These are phyloP conservation scores for Pulveroboletus frians DNA, from an alignment of 768 basidiomycete species.

Conservation along the genomic window DNA sequence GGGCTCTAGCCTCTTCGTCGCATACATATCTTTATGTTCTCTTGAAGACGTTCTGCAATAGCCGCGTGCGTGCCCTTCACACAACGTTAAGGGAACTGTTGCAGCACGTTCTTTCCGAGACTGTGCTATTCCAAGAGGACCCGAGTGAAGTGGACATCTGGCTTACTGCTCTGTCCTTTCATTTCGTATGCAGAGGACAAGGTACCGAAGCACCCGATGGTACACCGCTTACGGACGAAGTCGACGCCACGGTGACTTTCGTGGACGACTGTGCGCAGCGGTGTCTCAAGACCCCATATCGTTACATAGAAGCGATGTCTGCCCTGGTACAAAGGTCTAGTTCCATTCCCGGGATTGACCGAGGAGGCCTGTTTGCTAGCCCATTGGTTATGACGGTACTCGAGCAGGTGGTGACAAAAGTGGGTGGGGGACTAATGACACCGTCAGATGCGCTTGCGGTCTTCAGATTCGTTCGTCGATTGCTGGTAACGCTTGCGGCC, in stretches of 20 bases:
- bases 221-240: slow-evolving; percentile 49
- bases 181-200: slow-evolving; percentile 29
- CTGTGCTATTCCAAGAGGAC: slow-evolving; percentile 78
- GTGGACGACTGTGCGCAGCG: slow-evolving; percentile 84
- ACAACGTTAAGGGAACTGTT: slow-evolving; percentile 52
- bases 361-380: slow-evolving; percentile 46
- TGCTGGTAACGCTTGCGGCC: slow-evolving; percentile 52
- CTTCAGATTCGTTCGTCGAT: slow-evolving; percentile 55
- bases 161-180: slow-evolving; percentile 59
- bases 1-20: slow-evolving; percentile 35
- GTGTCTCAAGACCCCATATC: slow-evolving; percentile 77
- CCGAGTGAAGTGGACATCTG: slow-evolving; percentile 66
- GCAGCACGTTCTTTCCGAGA: slow-evolving; percentile 57
- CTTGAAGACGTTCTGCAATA: slow-evolving; percentile 54
- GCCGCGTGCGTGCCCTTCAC: slow-evolving; percentile 48
- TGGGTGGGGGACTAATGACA: slow-evolving; percentile 47
- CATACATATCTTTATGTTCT: slow-evolving; percentile 72
- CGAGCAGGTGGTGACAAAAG: slow-evolving; percentile 71
- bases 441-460: slow-evolving; percentile 63
- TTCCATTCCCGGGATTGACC: slow-evolving; percentile 5
- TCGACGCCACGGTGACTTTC: slow-evolving; percentile 55
- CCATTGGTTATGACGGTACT: slow-evolving; percentile 76
- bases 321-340: slow-evolving; percentile 24
- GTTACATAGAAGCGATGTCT: slow-evolving; percentile 73
- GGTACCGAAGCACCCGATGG: slow-evolving; percentile 47